Base-by-base conservation (phyloP, 257 asterid genomes). In the Fraxinus quadrangulata region DNA sequence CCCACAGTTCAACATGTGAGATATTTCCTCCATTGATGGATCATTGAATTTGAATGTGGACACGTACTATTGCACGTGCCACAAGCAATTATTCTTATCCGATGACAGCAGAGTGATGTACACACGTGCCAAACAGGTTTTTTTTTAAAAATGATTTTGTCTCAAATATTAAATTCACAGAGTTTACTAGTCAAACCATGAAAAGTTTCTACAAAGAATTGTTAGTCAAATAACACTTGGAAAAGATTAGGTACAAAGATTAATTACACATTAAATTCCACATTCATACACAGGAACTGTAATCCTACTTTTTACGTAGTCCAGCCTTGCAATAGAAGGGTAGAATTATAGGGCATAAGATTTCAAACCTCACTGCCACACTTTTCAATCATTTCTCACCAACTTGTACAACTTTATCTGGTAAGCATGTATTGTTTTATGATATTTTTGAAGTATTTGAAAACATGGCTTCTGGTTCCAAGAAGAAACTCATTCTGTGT, bases 371-470 rank as follows among this genome's bases (percentile, higher is more conserved):
- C n/a, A 21, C n/a, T 74, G 74, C 79, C 69, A 78, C 37, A 9
- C 63, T 77, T 39, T 73, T 81, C 89, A 77, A 77, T 73, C 70
- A 36, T 78, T 82, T 78, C 77, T 84, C 89, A 88, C 86, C 89
- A 77, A 87, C 85, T 16, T 49, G 66, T 77, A 71, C 82, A 67
- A 69, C 77, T 83, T 61, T 79, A 11, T 71, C 33, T 37, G 78
- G 37, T 69, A 81, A 56, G 61, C 74, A 47, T 56, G 71, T 73
- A 33, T 74, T 39, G 30, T n/a, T 75, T 7, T 31, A 31, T 33
- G 63, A 34, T 56, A 63, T 71, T 26, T n/a, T 42, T 3, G 12
- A 37, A 68, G n/a, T 21, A 63, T 72, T 23, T 63, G 68, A 37
- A 12, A 42, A 42, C 51, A 42, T 42, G 51, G 51, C 17, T 47